These are phyloP conservation scores for Phytophthora cryptogea DNA, from an alignment of 352 stramenopile species.

Conservation along the genomic window DNA sequence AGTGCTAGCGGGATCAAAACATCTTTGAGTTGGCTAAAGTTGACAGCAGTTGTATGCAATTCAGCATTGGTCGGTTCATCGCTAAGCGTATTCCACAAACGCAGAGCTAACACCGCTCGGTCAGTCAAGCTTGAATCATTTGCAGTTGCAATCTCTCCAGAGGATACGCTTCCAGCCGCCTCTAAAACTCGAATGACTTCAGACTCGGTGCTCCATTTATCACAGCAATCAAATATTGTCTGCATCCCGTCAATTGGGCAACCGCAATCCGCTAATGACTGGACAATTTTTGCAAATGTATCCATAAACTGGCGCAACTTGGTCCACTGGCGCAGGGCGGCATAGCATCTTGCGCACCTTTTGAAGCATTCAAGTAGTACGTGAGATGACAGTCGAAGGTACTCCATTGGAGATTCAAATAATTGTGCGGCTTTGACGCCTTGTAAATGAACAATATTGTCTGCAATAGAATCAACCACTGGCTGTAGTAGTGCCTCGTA, in stretches of 20 bases:
- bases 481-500: conserved; percentile 50
- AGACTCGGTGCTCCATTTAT: conserved; percentile 48
- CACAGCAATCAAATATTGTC: conserved; percentile 37
- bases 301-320: conserved; percentile 39
- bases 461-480: conserved; percentile 18
- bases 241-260: conserved; percentile 30
- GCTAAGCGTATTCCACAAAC: conserved; percentile 34
- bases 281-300: conserved; percentile 31
- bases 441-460: neutral
- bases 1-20: conserved; percentile 36
- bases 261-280: conserved; percentile 27
- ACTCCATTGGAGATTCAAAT: conserved; percentile 35
- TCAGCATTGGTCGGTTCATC: conserved; percentile 6
- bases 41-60: conserved; percentile 1
- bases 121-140: conserved; percentile 8
- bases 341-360: conserved; percentile 57
- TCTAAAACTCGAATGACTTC: conserved; percentile 33
- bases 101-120: conserved; percentile 20
- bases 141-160: neutral
- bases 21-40: conserved; percentile 15
- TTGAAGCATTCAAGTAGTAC: conserved; percentile 50
- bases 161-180: conserved; percentile 3
- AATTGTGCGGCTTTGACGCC: conserved; percentile 9
- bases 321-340: conserved; percentile 44
- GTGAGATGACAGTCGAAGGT: conserved; percentile 41